Base-by-base conservation (phyloP, 768 basidiomycete species). In the Trametes meyenii region DNA sequence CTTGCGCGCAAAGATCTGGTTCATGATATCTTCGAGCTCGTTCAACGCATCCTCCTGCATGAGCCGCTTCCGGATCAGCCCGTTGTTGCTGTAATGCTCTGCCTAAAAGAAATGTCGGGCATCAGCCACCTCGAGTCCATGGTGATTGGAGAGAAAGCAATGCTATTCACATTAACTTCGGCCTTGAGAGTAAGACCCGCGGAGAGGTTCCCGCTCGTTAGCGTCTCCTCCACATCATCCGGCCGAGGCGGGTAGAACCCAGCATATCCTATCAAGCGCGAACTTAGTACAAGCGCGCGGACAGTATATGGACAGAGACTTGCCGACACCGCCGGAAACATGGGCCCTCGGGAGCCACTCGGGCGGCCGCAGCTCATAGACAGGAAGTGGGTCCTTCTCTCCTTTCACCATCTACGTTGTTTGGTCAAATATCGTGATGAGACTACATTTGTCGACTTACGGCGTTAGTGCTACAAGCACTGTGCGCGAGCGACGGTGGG, bases 181-280 rank as follows among this genome's bases (percentile, higher is more conserved):
- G 78, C 76, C 5, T 74, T 69, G 24, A 87, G 74, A 13, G 74
- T 69, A 62, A 88, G 86, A 0, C 92, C 92, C 70, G 81, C 81
- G 75, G 85, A 85, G 36, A 93, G 79, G 65, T 85, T 87, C 0
- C 69, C 63, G 44, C 85, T 83, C 0, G 89, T 85, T 44, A 94
- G 75, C 1, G 83, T 69, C 66, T 92, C 91, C 71, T 94, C 92
- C 57, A 88, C 86, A 70, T 92, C 89, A 5, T 84, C 81, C 17
- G 87, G 83, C 42, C 82, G 81, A 6, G 92, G 90, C 45, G 92
- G 92, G 70, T 86, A 80, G 66, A 89, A 92, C 12, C 90, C 89
- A 57, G 82, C 78, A 71, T 88, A 92, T 17, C 92, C 92, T 94
- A 57, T 2, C 58, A 64, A 39, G 43, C 46, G 24, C 26, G 36